Conservation (phyloP, 768 basidiomycete species). For the Imleria badia region DNA sequence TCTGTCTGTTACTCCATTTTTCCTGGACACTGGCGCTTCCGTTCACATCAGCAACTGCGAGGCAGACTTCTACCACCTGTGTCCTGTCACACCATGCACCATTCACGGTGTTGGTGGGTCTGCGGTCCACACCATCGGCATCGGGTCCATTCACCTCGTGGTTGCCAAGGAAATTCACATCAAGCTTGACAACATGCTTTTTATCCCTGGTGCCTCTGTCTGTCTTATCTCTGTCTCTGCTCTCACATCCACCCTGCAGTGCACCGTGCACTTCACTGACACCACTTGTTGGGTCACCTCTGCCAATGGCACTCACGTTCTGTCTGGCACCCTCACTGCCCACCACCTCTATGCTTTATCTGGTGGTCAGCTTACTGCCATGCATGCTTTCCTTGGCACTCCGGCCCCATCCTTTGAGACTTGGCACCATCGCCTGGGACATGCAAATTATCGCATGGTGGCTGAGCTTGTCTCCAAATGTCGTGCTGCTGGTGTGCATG, state of each 20-base stretch:
- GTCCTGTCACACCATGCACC: too few species aligned
- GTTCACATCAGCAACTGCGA: too few species aligned
- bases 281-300: neutral
- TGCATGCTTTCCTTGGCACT: neutral
- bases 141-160: too few species aligned
- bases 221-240: neutral
- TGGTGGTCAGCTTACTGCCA: neutral
- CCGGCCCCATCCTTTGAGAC: neutral
- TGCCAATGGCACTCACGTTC: neutral
- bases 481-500: too few species aligned
- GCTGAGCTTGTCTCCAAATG: too few species aligned
- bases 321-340: neutral
- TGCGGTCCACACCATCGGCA: too few species aligned
- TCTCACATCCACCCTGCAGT: neutral
- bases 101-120: too few species aligned
- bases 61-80: too few species aligned
- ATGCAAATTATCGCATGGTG: neutral
- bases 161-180: too few species aligned
- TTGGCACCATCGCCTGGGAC: neutral
- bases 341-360: neutral
- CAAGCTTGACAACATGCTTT: neutral
- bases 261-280: neutral
- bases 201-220: neutral
- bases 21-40: too few species aligned
- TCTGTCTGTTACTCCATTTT: too few species aligned